phyloP scores from a whole-genome alignment of 495 filamentous ascomycete species.

The Echria macrotheca region DNA sequence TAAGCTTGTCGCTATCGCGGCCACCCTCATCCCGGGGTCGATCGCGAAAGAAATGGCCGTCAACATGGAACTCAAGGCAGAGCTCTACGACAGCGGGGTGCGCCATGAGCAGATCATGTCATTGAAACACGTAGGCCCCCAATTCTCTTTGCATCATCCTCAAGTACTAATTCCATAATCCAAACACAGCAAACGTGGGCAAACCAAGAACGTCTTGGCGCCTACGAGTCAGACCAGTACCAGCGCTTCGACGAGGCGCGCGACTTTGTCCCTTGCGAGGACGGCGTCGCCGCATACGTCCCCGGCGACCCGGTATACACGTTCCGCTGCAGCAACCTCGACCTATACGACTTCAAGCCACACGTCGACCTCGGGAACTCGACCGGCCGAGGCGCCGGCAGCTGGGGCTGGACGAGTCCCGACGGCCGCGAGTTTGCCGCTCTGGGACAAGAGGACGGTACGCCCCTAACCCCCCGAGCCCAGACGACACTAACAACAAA shows the following conservation, averaged over 20 bases:
- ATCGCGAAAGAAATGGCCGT: conserved; percentile 31
- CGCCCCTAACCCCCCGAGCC: too few relatives aligned
- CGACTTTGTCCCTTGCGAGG: conserved; percentile 34
- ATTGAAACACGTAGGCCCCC: conserved; percentile 33
- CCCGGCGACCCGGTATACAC: conserved; percentile 40
- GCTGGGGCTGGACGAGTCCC: conserved; percentile 51
- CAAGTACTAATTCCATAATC: too few relatives aligned
- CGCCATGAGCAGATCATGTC: conserved; percentile 44
- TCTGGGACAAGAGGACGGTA: conserved; percentile 52
- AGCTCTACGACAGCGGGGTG: conserved; percentile 41
- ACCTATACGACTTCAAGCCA: conserved; percentile 47
- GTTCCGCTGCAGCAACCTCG: conserved; percentile 50
- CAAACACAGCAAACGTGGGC: conserved; percentile 30
- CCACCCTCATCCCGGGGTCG: conserved; percentile 27
- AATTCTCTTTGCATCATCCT: too few relatives aligned
- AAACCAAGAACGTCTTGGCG: conserved; percentile 28
- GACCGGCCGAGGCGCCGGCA: conserved; percentile 25
- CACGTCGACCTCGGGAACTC: conserved; percentile 44
- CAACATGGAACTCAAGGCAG: conserved; percentile 19
- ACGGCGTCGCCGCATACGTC: conserved; percentile 41
- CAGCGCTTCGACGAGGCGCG: conserved; percentile 22
- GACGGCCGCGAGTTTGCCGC: conserved; percentile 53
- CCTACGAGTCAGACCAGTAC: conserved; percentile 36
- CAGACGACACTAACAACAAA: too few relatives aligned
- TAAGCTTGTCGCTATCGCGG: conserved; percentile 24